Evolutionary conservation across 73 alveolate genomes (phyloP).

Genomic region (Strombidium stylifer): DNA sequence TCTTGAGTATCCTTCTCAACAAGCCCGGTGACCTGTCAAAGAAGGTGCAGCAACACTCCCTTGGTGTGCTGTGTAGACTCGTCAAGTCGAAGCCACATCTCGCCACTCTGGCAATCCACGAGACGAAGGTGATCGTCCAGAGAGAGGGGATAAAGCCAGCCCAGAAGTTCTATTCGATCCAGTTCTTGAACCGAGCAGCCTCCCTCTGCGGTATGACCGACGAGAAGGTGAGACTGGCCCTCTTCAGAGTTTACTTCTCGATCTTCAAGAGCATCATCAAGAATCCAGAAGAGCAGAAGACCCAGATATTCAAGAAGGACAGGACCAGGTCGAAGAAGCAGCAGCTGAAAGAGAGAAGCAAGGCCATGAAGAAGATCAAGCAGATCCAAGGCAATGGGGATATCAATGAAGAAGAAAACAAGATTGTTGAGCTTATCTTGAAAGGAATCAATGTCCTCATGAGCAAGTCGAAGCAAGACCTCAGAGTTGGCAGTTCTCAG

Average conservation of each 20-base stretch:
- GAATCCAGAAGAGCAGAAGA: not conserved
- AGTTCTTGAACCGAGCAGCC: constrained; percentile 59
- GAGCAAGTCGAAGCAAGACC: constrained; percentile 5
- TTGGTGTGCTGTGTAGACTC: constrained; percentile 57
- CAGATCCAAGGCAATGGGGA: constrained; percentile 24
- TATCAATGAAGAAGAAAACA: constrained; percentile 56
- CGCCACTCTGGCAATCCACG: constrained; percentile 68
- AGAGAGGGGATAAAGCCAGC: constrained; percentile 50
- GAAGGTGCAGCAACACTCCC: constrained; percentile 63
- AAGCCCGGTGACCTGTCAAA: constrained; percentile 83
- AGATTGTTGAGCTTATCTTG: constrained; percentile 67
- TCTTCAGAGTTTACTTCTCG: constrained; percentile 27
- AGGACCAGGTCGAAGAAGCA: constrained; percentile 57
- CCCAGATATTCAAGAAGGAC: constrained; percentile 40
- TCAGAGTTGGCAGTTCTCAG: too few species aligned
- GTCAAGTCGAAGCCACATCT: constrained; percentile 69
- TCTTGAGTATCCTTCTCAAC: constrained; percentile 73
- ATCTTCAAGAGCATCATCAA: constrained; percentile 27
- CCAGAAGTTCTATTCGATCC: constrained; percentile 59
- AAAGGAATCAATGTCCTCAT: constrained; percentile 53
- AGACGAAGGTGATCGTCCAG: constrained; percentile 56
- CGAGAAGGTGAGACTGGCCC: constrained; percentile 23
- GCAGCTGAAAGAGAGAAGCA: not conserved
- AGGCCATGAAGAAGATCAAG: not conserved
- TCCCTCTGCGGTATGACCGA: constrained; percentile 25